Conservation (phyloP, 208 protist species). For the Phytomonas francai region DNA sequence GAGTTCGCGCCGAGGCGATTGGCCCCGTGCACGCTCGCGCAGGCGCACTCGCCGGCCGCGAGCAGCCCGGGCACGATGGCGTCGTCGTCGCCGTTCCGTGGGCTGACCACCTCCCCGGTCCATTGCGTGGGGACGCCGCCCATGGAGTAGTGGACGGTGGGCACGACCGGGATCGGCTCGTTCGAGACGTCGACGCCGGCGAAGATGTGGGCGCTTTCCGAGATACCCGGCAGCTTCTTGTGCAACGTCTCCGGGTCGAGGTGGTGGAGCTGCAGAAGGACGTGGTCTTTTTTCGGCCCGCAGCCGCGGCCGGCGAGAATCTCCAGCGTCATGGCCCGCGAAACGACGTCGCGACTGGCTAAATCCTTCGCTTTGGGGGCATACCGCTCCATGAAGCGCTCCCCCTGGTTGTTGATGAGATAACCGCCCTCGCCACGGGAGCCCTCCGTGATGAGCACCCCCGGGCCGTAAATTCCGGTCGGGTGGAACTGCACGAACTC, state of each 20-base stretch:
- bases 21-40: constrained; percentile 97
- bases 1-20: constrained; percentile 99
- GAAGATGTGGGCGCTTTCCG: constrained; percentile 98
- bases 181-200: constrained; percentile 99
- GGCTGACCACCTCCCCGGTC: constrained; percentile 88
- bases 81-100: constrained; percentile 87
- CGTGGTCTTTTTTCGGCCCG: constrained; percentile 95
- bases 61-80: constrained; percentile 95
- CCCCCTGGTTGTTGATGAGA: constrained; percentile 97
- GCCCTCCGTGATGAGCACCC: constrained; percentile 99
- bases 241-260: constrained; percentile 92
- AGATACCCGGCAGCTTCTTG: constrained; percentile 98
- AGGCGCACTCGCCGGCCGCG: constrained; percentile 96
- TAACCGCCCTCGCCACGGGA: constrained; percentile 95
- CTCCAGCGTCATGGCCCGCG: constrained; percentile 97
- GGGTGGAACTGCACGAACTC: constrained; percentile 99
- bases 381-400: constrained; percentile 98
- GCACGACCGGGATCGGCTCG: constrained; percentile 98
- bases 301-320: constrained; percentile 92
- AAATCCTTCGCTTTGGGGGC: constrained; percentile 98
- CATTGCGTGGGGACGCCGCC: constrained; percentile 88
- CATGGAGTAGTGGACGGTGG: constrained; percentile 99
- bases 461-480: constrained; percentile 98
- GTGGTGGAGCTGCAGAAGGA: constrained; percentile 97
- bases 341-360: constrained; percentile 99